phyloP scores from a whole-genome alignment of 73 alveolate genomes.

The Paramecium sonneborni region DNA sequence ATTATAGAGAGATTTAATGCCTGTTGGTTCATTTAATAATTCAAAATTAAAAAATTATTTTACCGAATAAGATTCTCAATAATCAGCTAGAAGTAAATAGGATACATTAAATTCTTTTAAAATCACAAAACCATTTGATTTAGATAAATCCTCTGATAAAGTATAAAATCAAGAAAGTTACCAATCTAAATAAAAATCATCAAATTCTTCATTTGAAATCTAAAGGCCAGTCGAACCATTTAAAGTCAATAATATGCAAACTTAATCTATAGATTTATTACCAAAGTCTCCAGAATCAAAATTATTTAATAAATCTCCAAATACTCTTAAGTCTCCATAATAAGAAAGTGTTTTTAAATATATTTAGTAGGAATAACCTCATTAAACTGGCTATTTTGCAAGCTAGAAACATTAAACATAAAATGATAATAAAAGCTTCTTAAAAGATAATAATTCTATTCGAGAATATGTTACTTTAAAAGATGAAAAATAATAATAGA shows the following conservation, averaged over 20 bases:
- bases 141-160: background rate
- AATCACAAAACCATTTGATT: background rate
- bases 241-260: background rate
- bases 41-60: slow-evolving; percentile 41
- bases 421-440: background rate
- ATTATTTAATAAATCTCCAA: background rate
- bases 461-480: background rate
- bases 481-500: background rate
- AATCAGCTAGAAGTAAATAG: background rate
- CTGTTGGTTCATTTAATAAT: slow-evolving; percentile 45
- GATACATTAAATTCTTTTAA: slow-evolving; percentile 1
- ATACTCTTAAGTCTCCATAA: background rate
- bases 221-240: background rate
- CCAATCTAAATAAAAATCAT: background rate
- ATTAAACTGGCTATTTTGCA: background rate
- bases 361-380: background rate
- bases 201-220: background rate
- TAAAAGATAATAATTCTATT: background rate
- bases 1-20: slow-evolving; percentile 17
- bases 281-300: background rate
- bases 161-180: background rate
- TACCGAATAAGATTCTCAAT: slow-evolving; percentile 38
- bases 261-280: background rate
- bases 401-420: background rate
- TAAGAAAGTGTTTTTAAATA: background rate